phyloP scores from a whole-genome alignment of 2,329 filamentous ascomycete genomes.

The Pyricularia grisea region DNA sequence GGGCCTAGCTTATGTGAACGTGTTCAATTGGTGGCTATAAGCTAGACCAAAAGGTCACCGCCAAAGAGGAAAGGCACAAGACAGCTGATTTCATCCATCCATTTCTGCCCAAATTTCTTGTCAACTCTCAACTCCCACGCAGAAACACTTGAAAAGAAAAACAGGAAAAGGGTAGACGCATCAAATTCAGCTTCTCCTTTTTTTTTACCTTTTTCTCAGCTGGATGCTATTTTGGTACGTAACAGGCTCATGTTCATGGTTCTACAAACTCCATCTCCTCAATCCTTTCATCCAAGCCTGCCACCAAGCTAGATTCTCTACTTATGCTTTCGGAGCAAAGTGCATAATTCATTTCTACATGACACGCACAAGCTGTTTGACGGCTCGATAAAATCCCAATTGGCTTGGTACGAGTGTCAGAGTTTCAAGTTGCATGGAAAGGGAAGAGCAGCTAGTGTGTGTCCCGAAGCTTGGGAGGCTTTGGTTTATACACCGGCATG shows the following conservation, averaged over 20 bases:
- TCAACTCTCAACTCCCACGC: neutral
- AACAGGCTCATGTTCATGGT: neutral
- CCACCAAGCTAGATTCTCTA: neutral
- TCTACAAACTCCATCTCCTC: neutral
- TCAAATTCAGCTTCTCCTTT: neutral
- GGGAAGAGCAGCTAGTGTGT: neutral
- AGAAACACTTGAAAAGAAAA: neutral
- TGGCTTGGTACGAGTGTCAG: neutral
- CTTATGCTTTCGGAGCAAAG: neutral
- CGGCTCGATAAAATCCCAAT: neutral
- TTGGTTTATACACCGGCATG: neutral
- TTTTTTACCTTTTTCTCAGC: neutral
- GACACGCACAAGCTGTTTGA: neutral
- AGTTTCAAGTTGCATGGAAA: neutral
- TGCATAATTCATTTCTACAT: neutral
- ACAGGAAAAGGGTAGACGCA: neutral
- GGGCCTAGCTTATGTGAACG: neutral
- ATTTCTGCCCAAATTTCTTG: neutral
- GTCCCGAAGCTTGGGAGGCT: neutral
- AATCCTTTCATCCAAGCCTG: neutral
- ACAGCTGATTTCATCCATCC: neutral
- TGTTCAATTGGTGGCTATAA: neutral
- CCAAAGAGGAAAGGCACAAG: neutral
- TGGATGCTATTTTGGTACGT: neutral
- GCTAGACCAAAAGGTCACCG: neutral